These are phyloP conservation scores for Solanum dulcamara DNA, from an alignment of 257 asterid species.

Conservation along the genomic window DNA sequence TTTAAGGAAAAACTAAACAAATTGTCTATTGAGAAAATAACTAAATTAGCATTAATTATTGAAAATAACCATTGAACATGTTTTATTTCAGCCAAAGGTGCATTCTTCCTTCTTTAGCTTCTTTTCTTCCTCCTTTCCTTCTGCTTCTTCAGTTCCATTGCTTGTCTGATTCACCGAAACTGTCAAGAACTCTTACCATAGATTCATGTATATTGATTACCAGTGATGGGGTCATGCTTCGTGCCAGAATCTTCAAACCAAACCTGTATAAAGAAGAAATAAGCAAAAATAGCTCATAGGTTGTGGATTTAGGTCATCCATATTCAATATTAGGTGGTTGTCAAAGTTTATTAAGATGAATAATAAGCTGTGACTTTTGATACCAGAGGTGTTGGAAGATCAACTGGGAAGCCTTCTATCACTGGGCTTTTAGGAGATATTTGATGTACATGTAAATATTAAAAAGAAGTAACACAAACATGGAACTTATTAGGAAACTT, in stretches of 20 bases:
- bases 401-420: constrained; percentile 30
- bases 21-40: too few relatives aligned
- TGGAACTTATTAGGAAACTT: too few relatives aligned
- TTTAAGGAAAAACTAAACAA: too few relatives aligned
- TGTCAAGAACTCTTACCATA: neutral
- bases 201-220: constrained; percentile 29
- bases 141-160: too few relatives aligned
- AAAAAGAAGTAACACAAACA: too few relatives aligned
- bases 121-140: too few relatives aligned
- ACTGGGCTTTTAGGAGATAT: constrained; percentile 12
- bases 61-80: too few relatives aligned
- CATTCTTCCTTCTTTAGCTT: too few relatives aligned
- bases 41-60: too few relatives aligned
- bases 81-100: too few relatives aligned
- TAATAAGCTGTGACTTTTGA: constrained; percentile 35
- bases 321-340: constrained; percentile 38
- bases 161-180: neutral
- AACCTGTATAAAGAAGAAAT: neutral
- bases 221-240: constrained; percentile 28
- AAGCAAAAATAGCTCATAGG: neutral
- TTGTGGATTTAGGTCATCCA: constrained; percentile 40
- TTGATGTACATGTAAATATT: too few relatives aligned
- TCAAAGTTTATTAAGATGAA: constrained; percentile 29
- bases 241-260: constrained; percentile 24
- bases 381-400: too few relatives aligned